A percentile compares a stretch with the other conserved stretches of the same genome.
These are phyloP conservation scores for Epichloe gansuensis DNA, from an alignment of 2,329 filamentous ascomycete genomes.

Conservation along the genomic window DNA sequence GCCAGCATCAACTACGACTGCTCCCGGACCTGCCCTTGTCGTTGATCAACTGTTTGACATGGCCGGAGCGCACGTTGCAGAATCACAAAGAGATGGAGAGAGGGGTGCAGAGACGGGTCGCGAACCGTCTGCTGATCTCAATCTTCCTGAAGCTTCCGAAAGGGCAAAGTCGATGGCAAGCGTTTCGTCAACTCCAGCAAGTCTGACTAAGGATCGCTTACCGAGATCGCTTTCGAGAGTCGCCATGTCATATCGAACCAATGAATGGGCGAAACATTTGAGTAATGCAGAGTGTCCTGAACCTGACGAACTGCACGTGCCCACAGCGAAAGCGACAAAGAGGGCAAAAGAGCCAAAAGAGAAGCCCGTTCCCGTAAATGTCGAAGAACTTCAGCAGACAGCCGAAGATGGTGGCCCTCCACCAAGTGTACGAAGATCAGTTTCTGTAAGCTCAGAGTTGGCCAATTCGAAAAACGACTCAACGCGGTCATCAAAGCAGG, in stretches of 20 bases:
- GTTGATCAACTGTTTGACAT: neutral
- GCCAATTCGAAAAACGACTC: slow-evolving; percentile 8
- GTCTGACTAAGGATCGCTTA: slow-evolving; percentile 48
- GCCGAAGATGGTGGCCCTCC: slow-evolving; percentile 35
- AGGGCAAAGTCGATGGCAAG: slow-evolving; percentile 30
- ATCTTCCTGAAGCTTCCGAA: slow-evolving; percentile 14
- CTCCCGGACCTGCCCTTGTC: neutral
- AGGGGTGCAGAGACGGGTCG: slow-evolving; percentile 2
- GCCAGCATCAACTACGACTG: neutral
- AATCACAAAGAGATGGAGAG: neutral
- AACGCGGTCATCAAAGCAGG: slow-evolving; percentile 12
- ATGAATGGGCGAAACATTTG: slow-evolving; percentile 92
- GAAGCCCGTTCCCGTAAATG: slow-evolving; percentile 45
- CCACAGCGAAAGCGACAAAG: slow-evolving; percentile 13
- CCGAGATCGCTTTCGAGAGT: slow-evolving; percentile 64
- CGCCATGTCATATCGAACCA: slow-evolving; percentile 74
- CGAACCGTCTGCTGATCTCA: slow-evolving; percentile 5
- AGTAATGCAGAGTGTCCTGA: slow-evolving; percentile 63
- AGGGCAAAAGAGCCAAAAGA: slow-evolving; percentile 27
- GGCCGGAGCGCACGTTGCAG: neutral
- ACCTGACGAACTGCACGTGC: slow-evolving; percentile 44
- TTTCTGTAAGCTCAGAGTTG: slow-evolving; percentile 16
- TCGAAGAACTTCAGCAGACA: slow-evolving; percentile 54
- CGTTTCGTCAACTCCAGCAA: slow-evolving; percentile 30
- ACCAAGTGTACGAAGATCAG: slow-evolving; percentile 16